Evolutionary conservation across 768 basidiomycete genomes (phyloP), one percentile per base, ranked within the genome.

Genomic region (Lentinula edodes): DNA sequence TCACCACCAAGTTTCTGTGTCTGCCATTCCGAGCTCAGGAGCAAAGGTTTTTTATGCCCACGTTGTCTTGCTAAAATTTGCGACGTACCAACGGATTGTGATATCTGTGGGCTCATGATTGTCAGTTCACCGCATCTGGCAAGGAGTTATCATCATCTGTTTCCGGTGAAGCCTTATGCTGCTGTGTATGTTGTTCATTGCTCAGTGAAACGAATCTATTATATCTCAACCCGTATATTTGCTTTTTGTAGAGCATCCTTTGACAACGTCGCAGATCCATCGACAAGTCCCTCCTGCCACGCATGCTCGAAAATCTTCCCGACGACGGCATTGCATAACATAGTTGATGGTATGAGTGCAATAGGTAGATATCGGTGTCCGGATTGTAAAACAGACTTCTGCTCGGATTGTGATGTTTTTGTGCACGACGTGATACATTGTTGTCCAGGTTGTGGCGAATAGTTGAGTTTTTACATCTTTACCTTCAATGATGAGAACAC

Each of bases 31-130:
- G 86, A 93, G 66, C 79, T 99, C 73, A 93, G 91, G 73, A 89
- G 88, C 71, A 90, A 92, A 63, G 97, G 96, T 3, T 99, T 95
- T 74, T 80, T 96, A 16, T 99, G 97, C 72, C 97, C 97, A 3
- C 83, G 97, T 39, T 99, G 97, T 69, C 81, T 87, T 60, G 86
- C 91, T 42, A 93, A 95, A 80, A 83, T 98, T 38, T 99, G 97
- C 80, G 96, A 98, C 69, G 93, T 98, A 5, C 97, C 97, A 41
- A 98, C 96, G 8, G 97, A 98, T 71, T 99, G 97, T 71, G 90
- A 95, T 72, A 89, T 98, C 36, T 99, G 97, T 67, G 93, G 93
- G 7, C 77, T 99, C 66, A 97, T 98, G 91, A 93, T 99, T 65
- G 97, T 99, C 63, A 95, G 91, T 73, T 94, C 94, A 54, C 96